These are phyloP conservation scores for Chaetomium olivaceum DNA, from an alignment of 2,329 filamentous ascomycete genomes.

Conservation along the genomic window DNA sequence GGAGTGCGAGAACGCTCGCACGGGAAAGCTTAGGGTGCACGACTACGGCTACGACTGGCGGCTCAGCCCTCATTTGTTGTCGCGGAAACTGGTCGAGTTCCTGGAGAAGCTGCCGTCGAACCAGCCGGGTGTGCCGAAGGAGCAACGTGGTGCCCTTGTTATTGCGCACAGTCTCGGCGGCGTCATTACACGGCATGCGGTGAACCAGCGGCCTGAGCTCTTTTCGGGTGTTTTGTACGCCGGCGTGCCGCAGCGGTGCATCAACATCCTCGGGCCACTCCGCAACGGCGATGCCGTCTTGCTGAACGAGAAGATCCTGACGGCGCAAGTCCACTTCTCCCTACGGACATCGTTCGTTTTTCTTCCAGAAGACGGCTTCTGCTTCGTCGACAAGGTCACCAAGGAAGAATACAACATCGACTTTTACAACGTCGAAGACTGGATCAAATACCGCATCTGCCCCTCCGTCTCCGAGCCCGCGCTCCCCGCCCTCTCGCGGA, in stretches of 20 bases:
- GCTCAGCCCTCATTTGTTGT: conserved; percentile 76
- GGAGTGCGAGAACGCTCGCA: conserved; percentile 70
- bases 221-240: conserved; percentile 86
- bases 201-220: conserved; percentile 81
- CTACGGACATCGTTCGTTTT: conserved; percentile 83
- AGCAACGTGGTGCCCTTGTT: conserved; percentile 70
- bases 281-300: conserved; percentile 92
- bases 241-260: conserved; percentile 79
- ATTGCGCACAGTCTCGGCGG: conserved; percentile 88
- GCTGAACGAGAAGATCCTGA: conserved; percentile 84
- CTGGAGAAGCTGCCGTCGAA: conserved; percentile 77
- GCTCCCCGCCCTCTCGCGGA: conserved; percentile 57
- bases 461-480: conserved; percentile 70
- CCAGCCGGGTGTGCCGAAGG: conserved; percentile 50
- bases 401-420: conserved; percentile 79
- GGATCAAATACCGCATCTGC: conserved; percentile 76
- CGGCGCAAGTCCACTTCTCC: conserved; percentile 90
- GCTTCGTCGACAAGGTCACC: conserved; percentile 82
- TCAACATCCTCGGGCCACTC: conserved; percentile 88
- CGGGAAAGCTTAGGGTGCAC: conserved; percentile 74
- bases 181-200: conserved; percentile 81
- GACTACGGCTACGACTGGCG: conserved; percentile 97
- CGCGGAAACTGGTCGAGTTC: conserved; percentile 69
- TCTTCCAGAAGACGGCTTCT: conserved; percentile 81
- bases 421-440: conserved; percentile 77